These are phyloP conservation scores for Penicillium chermesinum DNA, from an alignment of 495 filamentous ascomycete species.

Conservation along the genomic window DNA sequence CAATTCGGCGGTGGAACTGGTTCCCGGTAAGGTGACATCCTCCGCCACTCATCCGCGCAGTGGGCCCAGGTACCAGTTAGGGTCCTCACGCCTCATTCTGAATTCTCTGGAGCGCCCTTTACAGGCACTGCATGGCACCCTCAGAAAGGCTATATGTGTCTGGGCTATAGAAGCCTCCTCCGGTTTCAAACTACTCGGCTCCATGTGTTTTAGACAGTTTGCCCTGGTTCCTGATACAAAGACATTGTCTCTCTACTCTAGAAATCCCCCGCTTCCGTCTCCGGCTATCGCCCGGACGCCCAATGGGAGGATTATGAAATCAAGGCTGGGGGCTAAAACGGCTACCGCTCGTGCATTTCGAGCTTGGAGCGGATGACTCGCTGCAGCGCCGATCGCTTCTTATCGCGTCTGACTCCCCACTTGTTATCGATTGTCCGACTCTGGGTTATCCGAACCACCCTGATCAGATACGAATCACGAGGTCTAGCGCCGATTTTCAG, in stretches of 20 bases:
- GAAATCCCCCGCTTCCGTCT: not conserved
- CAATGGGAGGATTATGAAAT: no score
- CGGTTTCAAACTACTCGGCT: no score
- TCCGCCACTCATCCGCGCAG: constrained; percentile 10
- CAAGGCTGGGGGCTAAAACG: no score
- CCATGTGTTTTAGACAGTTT: not conserved
- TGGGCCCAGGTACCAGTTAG: constrained; percentile 12
- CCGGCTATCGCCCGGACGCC: no score
- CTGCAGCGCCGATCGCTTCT: constrained; percentile 14
- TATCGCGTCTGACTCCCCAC: constrained; percentile 9
- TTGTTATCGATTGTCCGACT: constrained; percentile 1
- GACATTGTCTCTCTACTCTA: not conserved
- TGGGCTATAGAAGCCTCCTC: no score
- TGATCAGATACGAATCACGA: not conserved
- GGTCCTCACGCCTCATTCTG: not conserved
- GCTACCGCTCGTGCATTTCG: not conserved
- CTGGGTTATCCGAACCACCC: no score
- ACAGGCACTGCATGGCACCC: not conserved
- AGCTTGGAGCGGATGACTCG: constrained; percentile 5
- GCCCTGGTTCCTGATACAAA: not conserved
- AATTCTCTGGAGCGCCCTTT: no score
- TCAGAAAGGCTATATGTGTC: no score
- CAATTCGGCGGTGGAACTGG: constrained; percentile 20
- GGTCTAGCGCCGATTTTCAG: not conserved
- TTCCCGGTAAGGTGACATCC: constrained; percentile 15